Conservation (phyloP, 78 protist genomes). For the Dictyostelium purpureum region DNA sequence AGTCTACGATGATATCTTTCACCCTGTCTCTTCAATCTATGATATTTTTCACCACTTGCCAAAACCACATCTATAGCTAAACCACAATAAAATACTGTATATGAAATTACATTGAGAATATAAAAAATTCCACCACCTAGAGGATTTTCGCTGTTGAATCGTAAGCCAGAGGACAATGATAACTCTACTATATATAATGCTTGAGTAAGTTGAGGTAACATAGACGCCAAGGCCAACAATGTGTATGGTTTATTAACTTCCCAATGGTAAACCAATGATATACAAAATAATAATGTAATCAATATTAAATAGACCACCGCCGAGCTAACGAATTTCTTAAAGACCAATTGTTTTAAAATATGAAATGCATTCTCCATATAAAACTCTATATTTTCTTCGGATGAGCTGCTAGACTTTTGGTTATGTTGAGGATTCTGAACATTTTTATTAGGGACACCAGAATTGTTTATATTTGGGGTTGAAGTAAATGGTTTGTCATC, state of each 20-base stretch:
- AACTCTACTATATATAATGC: constrained; percentile 21
- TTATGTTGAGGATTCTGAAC: background rate
- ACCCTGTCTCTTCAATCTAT: constrained; percentile 1
- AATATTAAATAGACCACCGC: background rate
- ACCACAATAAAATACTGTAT: constrained; percentile 32
- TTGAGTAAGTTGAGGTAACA: constrained; percentile 36
- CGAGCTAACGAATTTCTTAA: constrained; percentile 1
- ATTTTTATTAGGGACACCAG: background rate
- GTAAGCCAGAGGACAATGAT: background rate
- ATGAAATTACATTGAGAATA: constrained; percentile 29
- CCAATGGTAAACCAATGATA: constrained; percentile 38
- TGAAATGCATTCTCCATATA: constrained; percentile 1
- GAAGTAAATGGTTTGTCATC: constrained; percentile 24
- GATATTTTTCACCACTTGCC: constrained; percentile 48
- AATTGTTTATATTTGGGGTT: background rate
- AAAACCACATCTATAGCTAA: constrained; percentile 27
- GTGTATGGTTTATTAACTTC: constrained; percentile 62
- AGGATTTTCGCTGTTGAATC: background rate
- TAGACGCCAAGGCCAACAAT: constrained; percentile 14
- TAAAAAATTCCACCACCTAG: constrained; percentile 62
- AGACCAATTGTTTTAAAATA: constrained; percentile 1
- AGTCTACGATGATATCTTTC: constrained; percentile 43
- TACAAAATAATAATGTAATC: background rate
- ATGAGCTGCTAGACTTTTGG: too few species aligned
- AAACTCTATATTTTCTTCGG: background rate